Percentiles rank a stretch among this genome's conserved stretches.
Conservation (phyloP, 139 green algal genomes). For the Pleodorina starrii region DNA sequence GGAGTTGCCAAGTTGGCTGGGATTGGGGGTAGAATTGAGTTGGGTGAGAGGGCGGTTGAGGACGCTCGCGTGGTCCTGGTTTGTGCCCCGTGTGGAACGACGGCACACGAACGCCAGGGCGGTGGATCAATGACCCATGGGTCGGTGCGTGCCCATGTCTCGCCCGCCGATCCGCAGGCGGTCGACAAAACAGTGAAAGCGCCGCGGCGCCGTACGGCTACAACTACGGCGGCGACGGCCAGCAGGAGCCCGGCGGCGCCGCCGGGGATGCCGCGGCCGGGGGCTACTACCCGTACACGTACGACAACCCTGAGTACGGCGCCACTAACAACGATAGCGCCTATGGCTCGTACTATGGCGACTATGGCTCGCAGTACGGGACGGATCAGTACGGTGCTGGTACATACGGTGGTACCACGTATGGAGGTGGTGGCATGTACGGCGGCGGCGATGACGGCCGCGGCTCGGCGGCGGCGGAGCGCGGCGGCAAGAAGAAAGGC, state of each 20-base stretch:
- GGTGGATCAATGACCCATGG: no score
- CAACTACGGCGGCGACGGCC: neutral
- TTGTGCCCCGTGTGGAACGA: no score
- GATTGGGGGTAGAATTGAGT: no score
- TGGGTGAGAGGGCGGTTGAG: no score
- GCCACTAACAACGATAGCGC: neutral
- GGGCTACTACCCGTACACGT: constrained; percentile 9
- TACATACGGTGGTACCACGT: neutral
- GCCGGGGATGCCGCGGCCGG: neutral
- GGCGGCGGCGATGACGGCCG: neutral
- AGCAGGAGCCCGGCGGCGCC: neutral
- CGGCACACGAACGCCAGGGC: no score
- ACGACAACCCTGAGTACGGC: constrained; percentile 48
- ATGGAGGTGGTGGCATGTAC: constrained; percentile 22
- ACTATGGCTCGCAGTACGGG: constrained; percentile 4
- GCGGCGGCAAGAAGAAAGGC: constrained; percentile 32
- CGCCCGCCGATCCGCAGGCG: neutral
- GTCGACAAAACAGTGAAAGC: no score
- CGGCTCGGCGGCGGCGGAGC: no score
- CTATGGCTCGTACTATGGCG: constrained; percentile 24
- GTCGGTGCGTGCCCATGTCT: no score
- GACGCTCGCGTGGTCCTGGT: no score
- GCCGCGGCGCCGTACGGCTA: neutral
- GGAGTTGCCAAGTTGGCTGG: no score
- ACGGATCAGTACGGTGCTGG: constrained; percentile 30